Percentiles rank a stretch among this genome's conserved stretches.
Conservation (phyloP, 192 early-diverging fungal species). For the Rhizoclosmatium sp. region DNA sequence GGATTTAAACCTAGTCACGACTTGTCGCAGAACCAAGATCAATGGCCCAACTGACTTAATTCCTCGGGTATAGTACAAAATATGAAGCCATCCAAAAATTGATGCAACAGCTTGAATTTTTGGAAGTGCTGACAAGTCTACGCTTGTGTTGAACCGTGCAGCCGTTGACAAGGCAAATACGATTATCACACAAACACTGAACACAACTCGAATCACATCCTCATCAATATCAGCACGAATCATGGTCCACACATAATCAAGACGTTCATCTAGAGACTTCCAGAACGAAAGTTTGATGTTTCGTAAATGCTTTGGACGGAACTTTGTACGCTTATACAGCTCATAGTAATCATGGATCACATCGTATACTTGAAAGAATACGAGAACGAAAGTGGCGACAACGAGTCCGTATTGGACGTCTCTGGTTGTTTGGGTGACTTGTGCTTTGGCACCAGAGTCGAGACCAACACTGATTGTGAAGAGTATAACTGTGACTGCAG, state of each 20-base stretch:
- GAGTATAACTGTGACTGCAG: background rate
- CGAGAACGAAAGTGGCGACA: background rate
- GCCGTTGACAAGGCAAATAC: background rate
- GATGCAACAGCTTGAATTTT: background rate
- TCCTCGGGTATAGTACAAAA: conserved; percentile 17
- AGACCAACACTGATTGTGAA: conserved; percentile 18
- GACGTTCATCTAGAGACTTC: background rate
- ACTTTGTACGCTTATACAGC: background rate
- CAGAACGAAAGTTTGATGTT: background rate
- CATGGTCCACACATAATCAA: background rate
- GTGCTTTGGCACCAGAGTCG: background rate
- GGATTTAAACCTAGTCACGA: conserved; percentile 2
- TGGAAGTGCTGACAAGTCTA: background rate
- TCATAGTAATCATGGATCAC: background rate
- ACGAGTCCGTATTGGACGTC: conserved; percentile 13
- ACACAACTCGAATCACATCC: background rate
- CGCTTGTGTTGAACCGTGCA: background rate
- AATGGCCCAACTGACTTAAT: conserved; percentile 16
- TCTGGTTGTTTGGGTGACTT: background rate
- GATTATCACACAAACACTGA: conserved; percentile 9
- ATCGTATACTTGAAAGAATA: background rate
- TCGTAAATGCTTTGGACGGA: conserved; percentile 18
- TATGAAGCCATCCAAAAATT: conserved; percentile 13
- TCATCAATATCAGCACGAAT: conserved; percentile 8
- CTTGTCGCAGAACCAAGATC: conserved; percentile 5